phyloP scores from a whole-genome alignment of 2,329 filamentous ascomycete species.

The Trichoderma sp. region DNA sequence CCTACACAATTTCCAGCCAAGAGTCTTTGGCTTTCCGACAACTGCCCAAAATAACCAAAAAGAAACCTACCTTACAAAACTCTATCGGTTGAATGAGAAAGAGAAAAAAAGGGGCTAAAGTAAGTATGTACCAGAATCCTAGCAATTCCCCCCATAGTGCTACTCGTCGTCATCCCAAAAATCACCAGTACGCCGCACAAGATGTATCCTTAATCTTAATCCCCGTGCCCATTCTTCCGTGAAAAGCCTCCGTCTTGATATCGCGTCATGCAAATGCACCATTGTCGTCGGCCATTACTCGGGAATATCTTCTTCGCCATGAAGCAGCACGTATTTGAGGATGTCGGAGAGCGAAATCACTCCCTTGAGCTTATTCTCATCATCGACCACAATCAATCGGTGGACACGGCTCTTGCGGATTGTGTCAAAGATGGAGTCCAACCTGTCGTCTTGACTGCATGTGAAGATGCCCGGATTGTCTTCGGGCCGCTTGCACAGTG shows the following conservation, averaged over 20 bases:
- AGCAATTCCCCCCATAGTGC: not conserved
- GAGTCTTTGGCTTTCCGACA: not conserved
- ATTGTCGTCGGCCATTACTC: not conserved
- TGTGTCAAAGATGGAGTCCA: constrained; percentile 96
- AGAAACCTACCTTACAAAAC: not conserved
- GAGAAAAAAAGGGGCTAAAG: not conserved
- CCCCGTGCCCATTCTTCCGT: not conserved
- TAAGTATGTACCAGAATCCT: constrained; percentile 15
- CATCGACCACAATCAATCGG: constrained; percentile 87
- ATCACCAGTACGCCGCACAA: constrained; percentile 19
- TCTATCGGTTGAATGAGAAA: constrained; percentile 1
- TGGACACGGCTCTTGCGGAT: constrained; percentile 94
- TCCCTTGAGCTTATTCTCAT: constrained; percentile 79
- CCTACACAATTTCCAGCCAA: not conserved
- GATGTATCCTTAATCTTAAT: not conserved
- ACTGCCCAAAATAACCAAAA: not conserved
- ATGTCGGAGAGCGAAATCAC: constrained; percentile 95
- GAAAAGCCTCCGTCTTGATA: not conserved
- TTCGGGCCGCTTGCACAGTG: constrained; percentile 78
- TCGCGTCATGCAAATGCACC: not conserved
- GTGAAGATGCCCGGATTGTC: constrained; percentile 97
- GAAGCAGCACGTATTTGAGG: constrained; percentile 85
- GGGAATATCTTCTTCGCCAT: constrained; percentile 61
- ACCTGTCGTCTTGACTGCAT: constrained; percentile 83
- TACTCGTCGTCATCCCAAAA: not conserved